Percentiles rank a stretch among this genome's conserved stretches.
Conservation (phyloP, 148 eudicot genomes). For the Tetragonia tetragonoides region DNA sequence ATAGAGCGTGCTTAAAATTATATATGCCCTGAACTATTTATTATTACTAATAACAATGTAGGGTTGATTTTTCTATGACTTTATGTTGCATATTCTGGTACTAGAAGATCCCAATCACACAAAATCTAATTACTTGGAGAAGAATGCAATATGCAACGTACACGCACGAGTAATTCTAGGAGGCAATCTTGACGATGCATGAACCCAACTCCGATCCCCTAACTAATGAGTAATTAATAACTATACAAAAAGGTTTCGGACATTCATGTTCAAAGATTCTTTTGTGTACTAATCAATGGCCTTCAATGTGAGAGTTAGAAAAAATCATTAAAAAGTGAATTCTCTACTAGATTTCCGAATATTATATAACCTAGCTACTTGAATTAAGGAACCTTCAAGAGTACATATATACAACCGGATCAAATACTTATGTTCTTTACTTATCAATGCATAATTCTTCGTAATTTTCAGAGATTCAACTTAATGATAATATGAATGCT, state of each 20-base stretch:
- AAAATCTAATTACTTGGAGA: slow-evolving; percentile 9
- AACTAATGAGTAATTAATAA: background rate
- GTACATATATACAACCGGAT: no score
- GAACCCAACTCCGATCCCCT: slow-evolving; percentile 16
- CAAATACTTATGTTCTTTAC: no score
- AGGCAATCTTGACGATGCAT: slow-evolving; percentile 28
- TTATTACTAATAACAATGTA: no score
- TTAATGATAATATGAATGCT: no score
- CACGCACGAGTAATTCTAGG: slow-evolving; percentile 10
- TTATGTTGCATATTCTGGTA: slow-evolving; percentile 6
- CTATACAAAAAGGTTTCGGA: slow-evolving; percentile 14
- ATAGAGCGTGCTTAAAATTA: no score
- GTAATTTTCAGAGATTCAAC: no score
- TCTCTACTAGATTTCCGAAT: background rate
- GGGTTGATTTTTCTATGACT: slow-evolving; percentile 1
- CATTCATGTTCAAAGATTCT: slow-evolving; percentile 33
- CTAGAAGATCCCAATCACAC: slow-evolving; percentile 22
- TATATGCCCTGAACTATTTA: no score
- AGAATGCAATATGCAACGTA: slow-evolving; percentile 24
- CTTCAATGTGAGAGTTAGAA: background rate
- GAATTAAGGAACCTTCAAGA: no score
- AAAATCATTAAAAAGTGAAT: background rate
- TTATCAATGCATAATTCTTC: no score
- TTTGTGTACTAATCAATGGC: slow-evolving; percentile 10
- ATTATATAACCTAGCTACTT: background rate